Evolutionary conservation across 2,329 filamentous ascomycete species (phyloP).

Genomic region (Claviceps africana): DNA sequence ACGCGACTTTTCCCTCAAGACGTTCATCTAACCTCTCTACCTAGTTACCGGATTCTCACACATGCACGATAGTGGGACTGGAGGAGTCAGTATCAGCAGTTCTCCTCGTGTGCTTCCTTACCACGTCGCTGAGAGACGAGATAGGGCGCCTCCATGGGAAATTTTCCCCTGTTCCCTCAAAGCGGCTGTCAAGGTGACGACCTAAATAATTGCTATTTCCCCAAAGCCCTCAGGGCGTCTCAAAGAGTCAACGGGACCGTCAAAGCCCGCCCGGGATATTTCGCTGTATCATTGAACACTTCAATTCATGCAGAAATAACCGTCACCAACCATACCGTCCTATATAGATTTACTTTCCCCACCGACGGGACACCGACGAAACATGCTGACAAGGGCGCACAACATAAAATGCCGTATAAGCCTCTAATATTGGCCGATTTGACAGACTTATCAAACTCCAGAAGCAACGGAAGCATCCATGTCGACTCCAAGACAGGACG

Average conservation of each 20-base stretch:
- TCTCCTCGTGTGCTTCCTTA: background rate
- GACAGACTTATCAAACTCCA: conserved; percentile 33
- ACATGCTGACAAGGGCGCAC: background rate
- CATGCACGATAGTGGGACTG: conserved; percentile 18
- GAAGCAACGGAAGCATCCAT: conserved; percentile 11
- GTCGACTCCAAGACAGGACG: conserved; percentile 32
- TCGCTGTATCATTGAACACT: conserved; percentile 40
- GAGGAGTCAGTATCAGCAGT: conserved; percentile 15
- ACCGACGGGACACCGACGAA: conserved; percentile 14
- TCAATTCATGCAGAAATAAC: conserved; percentile 50
- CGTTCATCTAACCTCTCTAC: background rate
- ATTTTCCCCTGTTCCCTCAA: conserved; percentile 38
- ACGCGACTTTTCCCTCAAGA: background rate
- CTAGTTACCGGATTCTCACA: conserved; percentile 18
- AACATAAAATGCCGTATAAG: conserved; percentile 7
- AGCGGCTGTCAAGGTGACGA: conserved; percentile 31
- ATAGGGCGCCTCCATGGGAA: conserved; percentile 31
- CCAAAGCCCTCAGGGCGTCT: conserved; percentile 31
- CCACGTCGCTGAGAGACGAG: background rate
- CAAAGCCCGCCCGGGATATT: conserved; percentile 48
- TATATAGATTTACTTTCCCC: conserved; percentile 48
- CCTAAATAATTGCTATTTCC: conserved; percentile 35
- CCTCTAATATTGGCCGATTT: conserved; percentile 47
- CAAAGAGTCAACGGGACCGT: conserved; percentile 35
- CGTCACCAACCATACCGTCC: conserved; percentile 41